phyloP scores from a whole-genome alignment of 306 rosid genomes.

The Senna siamea region DNA sequence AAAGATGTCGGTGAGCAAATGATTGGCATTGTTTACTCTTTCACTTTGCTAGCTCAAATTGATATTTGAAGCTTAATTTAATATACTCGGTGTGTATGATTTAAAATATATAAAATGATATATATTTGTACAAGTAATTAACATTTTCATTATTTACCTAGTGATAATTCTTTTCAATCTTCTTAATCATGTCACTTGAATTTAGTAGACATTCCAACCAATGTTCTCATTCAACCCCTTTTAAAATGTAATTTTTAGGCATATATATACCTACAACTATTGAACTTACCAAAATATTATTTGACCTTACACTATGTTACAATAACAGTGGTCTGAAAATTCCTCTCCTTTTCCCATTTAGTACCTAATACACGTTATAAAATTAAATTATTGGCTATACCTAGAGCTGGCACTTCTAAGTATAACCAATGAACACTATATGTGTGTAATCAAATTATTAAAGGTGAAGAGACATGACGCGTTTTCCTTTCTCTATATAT shows the following conservation, averaged over 20 bases:
- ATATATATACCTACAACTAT: not conserved
- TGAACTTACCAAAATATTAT: not conserved
- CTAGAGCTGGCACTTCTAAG: not conserved
- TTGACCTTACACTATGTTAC: constrained; percentile 15
- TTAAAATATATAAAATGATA: no score
- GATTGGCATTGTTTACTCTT: constrained; percentile 22
- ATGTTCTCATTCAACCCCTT: not conserved
- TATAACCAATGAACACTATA: no score
- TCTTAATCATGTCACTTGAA: not conserved
- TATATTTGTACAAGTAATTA: no score
- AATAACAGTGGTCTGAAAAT: constrained; percentile 15
- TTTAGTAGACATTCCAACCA: not conserved
- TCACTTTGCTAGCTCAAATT: not conserved
- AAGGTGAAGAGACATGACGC: constrained; percentile 35
- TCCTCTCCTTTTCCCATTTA: not conserved
- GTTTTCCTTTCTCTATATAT: constrained; percentile 42
- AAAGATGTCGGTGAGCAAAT: constrained; percentile 34
- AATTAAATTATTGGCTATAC: not conserved
- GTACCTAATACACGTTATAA: constrained; percentile 23
- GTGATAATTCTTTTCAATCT: no score
- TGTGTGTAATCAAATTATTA: constrained; percentile 16
- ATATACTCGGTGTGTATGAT: no score
- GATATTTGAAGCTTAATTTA: no score
- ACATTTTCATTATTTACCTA: no score
- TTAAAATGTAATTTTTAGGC: not conserved